Evolutionary conservation across 2,329 filamentous ascomycete species (phyloP), one percentile per base, ranked within the genome.

Genomic region (Diaporthe helianthi): DNA sequence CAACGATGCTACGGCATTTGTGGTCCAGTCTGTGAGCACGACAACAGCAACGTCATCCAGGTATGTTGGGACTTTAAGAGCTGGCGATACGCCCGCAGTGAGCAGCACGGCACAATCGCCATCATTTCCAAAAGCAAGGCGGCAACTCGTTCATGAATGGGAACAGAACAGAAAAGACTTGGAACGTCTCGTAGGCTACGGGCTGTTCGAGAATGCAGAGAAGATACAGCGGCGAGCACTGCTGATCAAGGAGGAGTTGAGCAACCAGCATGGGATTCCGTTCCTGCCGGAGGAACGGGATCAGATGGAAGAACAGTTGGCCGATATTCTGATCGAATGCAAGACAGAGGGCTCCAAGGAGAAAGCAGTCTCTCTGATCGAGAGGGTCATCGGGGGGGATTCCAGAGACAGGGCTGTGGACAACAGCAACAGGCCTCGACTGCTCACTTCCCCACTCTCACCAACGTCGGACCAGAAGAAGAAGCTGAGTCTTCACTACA

Each of bases 161-260:
- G 44, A 36, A 1, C 58, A 53, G 22, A 68, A 70, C 26, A 58
- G 69, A 10, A 38, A 36, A 8, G 41, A 24, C 5, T 12, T 68
- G 15, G 8, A 17, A 3, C 58, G 55, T 12, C 69, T 68, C 13
- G 3, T 29, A n/a, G 15, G 4, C 4, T 65, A 31, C 31, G 15
- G 38, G 1, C 41, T 70, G 1, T 65, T 46, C 12, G 65, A 65
- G 12, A 58, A 22, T 29, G 69, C 69, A 15, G 65, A 68, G 15
- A 41, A 5, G 19, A 36, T 70, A 3, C 69, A 70, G 47, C 31
- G 46, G 26, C 46, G 69, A 38, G 69, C 52, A 1, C n/a, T 70
- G 22, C 4, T 17, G 1, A 58, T 70, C 29, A 64, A 65, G 36
- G 60, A 58, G n/a, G 31, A 58, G 8, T 10, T 70, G 3, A 61